A percentile compares a stretch with the other conserved stretches of the same genome.
phyloP scores from a whole-genome alignment of 768 basidiomycete species.

The Boletellus sp. region DNA sequence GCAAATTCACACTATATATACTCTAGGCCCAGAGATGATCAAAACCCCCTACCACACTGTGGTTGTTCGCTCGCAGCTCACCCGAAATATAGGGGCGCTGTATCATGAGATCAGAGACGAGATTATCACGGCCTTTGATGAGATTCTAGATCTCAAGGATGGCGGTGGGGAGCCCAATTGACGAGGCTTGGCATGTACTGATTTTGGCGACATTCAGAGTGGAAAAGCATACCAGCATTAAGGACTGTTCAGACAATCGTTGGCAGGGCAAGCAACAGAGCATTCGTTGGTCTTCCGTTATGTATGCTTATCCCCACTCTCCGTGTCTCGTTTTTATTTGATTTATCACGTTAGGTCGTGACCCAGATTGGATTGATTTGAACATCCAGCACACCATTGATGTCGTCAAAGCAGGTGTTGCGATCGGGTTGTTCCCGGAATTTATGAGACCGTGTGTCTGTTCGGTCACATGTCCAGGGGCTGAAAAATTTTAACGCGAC shows the following conservation, averaged over 20 bases:
- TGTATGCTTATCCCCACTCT: slow-evolving; percentile 30
- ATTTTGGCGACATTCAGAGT: slow-evolving; percentile 28
- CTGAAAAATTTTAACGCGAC: neutral
- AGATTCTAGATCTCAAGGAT: slow-evolving; percentile 27
- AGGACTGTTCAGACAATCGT: slow-evolving; percentile 33
- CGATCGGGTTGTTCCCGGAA: slow-evolving; percentile 31
- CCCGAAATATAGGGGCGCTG: slow-evolving; percentile 35
- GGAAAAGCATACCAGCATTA: slow-evolving; percentile 32
- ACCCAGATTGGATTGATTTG: slow-evolving; percentile 34
- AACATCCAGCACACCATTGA: slow-evolving; percentile 29
- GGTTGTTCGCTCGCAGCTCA: slow-evolving; percentile 28
- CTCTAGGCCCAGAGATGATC: slow-evolving; percentile 33
- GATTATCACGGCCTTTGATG: slow-evolving; percentile 37
- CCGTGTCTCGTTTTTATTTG: neutral
- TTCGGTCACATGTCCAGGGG: neutral
- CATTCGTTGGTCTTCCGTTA: slow-evolving; percentile 47
- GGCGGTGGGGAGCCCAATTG: slow-evolving; percentile 6
- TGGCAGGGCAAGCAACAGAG: slow-evolving; percentile 40
- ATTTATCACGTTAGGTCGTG: slow-evolving; percentile 31
- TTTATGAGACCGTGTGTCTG: slow-evolving; percentile 29
- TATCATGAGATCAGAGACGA: slow-evolving; percentile 45
- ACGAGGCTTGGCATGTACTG: neutral
- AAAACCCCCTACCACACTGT: slow-evolving; percentile 29
- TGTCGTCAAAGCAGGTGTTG: slow-evolving; percentile 12
- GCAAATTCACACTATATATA: slow-evolving; percentile 36